A percentile compares a stretch with the other conserved stretches of the same genome.
Conservation (phyloP, 164 flowering plant genomes). For the Warburgia ugandensis region DNA sequence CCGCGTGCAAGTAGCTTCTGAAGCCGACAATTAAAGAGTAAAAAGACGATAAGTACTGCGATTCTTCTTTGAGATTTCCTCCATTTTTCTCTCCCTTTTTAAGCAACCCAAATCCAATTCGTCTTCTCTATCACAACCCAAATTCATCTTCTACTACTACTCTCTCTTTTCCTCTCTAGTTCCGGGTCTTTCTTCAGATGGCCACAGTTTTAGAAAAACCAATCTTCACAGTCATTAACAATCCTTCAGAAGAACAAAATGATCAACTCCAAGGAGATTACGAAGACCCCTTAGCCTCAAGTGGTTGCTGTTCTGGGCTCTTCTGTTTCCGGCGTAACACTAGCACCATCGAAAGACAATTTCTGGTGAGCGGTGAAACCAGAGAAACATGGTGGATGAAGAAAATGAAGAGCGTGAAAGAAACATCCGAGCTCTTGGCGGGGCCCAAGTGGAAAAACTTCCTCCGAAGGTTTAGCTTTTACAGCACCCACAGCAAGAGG, state of each 20-base stretch:
- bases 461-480: not conserved
- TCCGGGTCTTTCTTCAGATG: not conserved
- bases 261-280: not conserved
- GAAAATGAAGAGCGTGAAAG: constrained; percentile 38
- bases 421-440: constrained; percentile 85
- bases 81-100: not conserved
- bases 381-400: constrained; percentile 18
- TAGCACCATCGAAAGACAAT: constrained; percentile 1
- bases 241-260: too few relatives aligned
- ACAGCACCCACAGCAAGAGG: not conserved
- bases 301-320: not conserved
- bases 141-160: not conserved
- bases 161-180: not conserved
- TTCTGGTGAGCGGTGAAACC: not conserved
- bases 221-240: not conserved
- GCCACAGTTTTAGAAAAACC: not conserved
- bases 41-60: too few relatives aligned
- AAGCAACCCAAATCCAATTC: not conserved
- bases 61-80: not conserved
- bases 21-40: not conserved
- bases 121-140: not conserved
- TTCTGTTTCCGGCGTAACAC: not conserved
- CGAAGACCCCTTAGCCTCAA: not conserved
- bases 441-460: constrained; percentile 92
- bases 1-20: not conserved